These are phyloP conservation scores for Podospora bellae-mahoneyi DNA, from an alignment of 495 filamentous ascomycete species.

Conservation along the genomic window DNA sequence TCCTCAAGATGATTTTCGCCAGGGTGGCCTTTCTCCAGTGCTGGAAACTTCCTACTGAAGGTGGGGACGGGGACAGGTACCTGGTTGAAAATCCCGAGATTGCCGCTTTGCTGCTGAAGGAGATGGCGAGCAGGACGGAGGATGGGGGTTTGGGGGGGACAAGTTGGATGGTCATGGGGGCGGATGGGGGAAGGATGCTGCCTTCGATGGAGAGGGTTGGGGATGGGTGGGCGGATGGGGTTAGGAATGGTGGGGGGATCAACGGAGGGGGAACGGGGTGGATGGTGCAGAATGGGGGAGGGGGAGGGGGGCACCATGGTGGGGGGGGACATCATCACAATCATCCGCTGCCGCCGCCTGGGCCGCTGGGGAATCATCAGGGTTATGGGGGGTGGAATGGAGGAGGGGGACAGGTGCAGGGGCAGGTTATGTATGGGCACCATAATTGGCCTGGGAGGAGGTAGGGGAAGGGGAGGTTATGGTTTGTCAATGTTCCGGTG, in stretches of 20 bases:
- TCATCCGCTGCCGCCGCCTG: background rate
- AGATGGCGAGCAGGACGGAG: slow-evolving; percentile 43
- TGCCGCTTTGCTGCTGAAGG: slow-evolving; percentile 37
- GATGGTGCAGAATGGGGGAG: background rate
- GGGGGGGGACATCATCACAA: background rate
- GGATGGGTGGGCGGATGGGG: background rate
- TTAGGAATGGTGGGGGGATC: background rate
- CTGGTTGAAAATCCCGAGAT: slow-evolving; percentile 40
- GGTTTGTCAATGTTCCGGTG: background rate
- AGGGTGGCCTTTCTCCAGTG: slow-evolving; percentile 45
- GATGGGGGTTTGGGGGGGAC: slow-evolving; percentile 28
- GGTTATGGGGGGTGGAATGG: too few species aligned
- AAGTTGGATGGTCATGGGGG: background rate
- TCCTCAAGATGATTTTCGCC: slow-evolving; percentile 46
- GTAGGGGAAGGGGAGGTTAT: background rate
- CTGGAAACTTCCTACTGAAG: slow-evolving; percentile 30
- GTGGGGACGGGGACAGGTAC: slow-evolving; percentile 23
- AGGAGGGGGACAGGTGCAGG: background rate
- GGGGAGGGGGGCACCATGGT: background rate
- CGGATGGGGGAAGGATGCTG: background rate
- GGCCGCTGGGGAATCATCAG: too few species aligned
- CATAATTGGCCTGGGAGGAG: background rate
- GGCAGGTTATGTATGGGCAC: background rate
- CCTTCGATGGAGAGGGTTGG: background rate
- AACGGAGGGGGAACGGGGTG: background rate